Conservation (phyloP, 768 basidiomycete genomes). For the Panaeolus cyanescens region DNA sequence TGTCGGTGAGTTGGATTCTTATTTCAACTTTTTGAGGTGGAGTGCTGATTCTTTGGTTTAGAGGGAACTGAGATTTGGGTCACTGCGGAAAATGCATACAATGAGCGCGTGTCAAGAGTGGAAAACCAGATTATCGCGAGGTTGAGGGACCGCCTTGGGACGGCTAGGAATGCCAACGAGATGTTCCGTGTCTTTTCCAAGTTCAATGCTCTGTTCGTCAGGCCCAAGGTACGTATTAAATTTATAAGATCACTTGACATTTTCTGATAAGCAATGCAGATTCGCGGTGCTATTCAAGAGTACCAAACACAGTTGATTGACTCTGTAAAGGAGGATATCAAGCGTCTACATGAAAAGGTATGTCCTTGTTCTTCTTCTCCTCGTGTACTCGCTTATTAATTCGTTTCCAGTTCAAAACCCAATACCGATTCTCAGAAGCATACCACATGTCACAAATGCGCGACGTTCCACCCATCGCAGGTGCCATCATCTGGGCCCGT, state of each 20-base stretch:
- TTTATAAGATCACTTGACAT: neutral
- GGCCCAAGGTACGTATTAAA: slow-evolving; percentile 76
- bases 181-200: slow-evolving; percentile 99
- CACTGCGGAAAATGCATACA: slow-evolving; percentile 95
- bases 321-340: slow-evolving; percentile 98
- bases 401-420: slow-evolving; percentile 79
- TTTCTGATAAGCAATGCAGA: slow-evolving; percentile 43
- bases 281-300: slow-evolving; percentile 97
- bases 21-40: neutral
- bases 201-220: slow-evolving; percentile 95
- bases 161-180: slow-evolving; percentile 96
- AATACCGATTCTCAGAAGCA: slow-evolving; percentile 93
- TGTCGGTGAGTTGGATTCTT: slow-evolving; percentile 55
- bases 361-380: neutral
- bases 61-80: slow-evolving; percentile 99
- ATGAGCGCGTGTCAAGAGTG: slow-evolving; percentile 94
- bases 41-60: slow-evolving; percentile 24
- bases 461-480: slow-evolving; percentile 96
- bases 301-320: slow-evolving; percentile 99
- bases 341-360: slow-evolving; percentile 90
- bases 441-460: slow-evolving; percentile 99
- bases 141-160: slow-evolving; percentile 87
- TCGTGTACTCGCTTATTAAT: neutral
- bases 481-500: slow-evolving; percentile 98
- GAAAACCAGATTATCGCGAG: slow-evolving; percentile 99